Evolutionary conservation across 176 grass and related monocot species (phyloP).

Genomic region (Zea luxurians): DNA sequence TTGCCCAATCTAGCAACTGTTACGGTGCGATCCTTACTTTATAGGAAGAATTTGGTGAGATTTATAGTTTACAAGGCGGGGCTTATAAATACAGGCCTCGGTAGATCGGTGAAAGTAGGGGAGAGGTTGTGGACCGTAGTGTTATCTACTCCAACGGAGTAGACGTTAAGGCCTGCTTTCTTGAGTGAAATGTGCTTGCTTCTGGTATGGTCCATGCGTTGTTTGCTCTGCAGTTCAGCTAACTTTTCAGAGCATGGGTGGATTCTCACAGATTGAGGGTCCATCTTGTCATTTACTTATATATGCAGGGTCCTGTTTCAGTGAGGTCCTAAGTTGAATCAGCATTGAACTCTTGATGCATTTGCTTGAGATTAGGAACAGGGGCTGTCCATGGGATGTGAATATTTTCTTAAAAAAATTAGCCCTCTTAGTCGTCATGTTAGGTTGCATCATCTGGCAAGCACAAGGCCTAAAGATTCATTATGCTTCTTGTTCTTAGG

Average conservation of each 20-base stretch:
- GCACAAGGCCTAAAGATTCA: neutral
- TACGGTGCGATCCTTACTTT: slow-evolving; percentile 2
- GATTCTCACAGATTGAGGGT: neutral
- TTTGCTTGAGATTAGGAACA: neutral
- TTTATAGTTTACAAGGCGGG: slow-evolving; percentile 34
- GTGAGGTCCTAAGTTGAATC: neutral
- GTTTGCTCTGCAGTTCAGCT: neutral
- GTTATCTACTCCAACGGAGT: neutral
- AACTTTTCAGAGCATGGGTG: neutral
- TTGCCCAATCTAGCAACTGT: slow-evolving; percentile 39
- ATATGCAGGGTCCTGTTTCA: neutral
- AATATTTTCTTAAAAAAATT: neutral
- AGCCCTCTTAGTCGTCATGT: neutral
- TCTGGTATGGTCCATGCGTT: slow-evolving; percentile 25
- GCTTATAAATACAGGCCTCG: slow-evolving; percentile 33
- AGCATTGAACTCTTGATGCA: neutral
- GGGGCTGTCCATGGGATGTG: neutral
- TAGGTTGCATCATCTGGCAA: neutral
- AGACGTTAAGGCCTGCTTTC: slow-evolving; percentile 12
- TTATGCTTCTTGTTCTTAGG: neutral
- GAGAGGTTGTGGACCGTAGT: neutral
- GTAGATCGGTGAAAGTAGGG: slow-evolving; percentile 34
- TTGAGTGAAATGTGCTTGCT: neutral
- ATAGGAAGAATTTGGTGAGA: neutral
- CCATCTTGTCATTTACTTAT: neutral